Evolutionary conservation across 257 asterid genomes (phyloP).

Genomic region (Solanum tarijense): DNA sequence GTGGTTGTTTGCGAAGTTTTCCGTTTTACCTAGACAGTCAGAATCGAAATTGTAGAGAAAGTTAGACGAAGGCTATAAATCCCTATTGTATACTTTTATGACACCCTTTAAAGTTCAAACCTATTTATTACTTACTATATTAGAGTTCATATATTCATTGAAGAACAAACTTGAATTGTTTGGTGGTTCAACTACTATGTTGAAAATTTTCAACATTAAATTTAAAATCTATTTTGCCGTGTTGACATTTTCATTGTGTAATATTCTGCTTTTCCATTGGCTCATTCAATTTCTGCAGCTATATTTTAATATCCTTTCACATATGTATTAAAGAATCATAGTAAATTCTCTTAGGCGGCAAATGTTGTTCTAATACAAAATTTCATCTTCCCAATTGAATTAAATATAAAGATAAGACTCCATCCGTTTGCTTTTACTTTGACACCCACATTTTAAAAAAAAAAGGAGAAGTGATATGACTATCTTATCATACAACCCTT

Average conservation of each 20-base stretch:
- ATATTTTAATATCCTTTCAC: not conserved
- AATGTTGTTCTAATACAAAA: not conserved
- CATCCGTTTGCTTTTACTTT: not conserved
- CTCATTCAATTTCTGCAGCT: not conserved
- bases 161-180: not conserved
- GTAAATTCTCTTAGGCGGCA: not conserved
- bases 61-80: not conserved
- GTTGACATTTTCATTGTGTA: not conserved
- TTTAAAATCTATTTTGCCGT: slow-evolving; percentile 3
- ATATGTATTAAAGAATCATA: not conserved
- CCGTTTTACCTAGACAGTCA: not conserved
- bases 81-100: not conserved
- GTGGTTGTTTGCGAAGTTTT: not conserved
- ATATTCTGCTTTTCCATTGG: not conserved
- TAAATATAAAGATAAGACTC: not conserved
- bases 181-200: not conserved
- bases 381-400: not conserved
- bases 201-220: not conserved
- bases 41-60: not conserved
- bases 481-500: not conserved
- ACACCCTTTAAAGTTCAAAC: not conserved
- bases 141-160: not conserved
- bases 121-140: no score
- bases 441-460: not conserved
- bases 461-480: no score